phyloP scores from a whole-genome alignment of 2,329 filamentous ascomycete genomes.

The Dendryphion nanum region DNA sequence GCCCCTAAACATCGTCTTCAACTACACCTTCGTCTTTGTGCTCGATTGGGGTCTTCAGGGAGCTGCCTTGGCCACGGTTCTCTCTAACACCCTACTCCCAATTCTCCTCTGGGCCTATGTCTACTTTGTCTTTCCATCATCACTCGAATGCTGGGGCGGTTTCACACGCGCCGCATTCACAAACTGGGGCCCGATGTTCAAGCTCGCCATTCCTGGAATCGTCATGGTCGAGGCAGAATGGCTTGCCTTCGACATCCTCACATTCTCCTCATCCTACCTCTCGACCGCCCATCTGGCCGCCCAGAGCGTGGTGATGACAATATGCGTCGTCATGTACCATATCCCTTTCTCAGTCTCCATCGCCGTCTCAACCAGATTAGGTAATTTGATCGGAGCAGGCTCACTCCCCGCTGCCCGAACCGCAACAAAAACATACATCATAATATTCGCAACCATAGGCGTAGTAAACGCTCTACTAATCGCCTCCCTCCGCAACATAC shows the following conservation, averaged over 20 bases:
- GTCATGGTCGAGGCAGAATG: slow-evolving; percentile 80
- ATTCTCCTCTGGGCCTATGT: slow-evolving; percentile 49
- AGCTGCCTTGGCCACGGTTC: slow-evolving; percentile 50
- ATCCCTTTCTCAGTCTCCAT: slow-evolving; percentile 42
- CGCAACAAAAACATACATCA: slow-evolving; percentile 31
- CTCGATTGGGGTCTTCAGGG: slow-evolving; percentile 50
- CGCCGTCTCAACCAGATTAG: slow-evolving; percentile 39
- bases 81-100: slow-evolving; percentile 51
- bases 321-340: slow-evolving; percentile 39
- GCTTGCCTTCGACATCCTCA: slow-evolving; percentile 47
- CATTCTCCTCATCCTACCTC: slow-evolving; percentile 75
- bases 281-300: slow-evolving; percentile 80
- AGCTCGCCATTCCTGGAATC: slow-evolving; percentile 82
- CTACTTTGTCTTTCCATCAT: slow-evolving; percentile 38
- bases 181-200: slow-evolving; percentile 83
- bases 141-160: slow-evolving; percentile 65
- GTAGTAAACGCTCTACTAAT: slow-evolving; percentile 34
- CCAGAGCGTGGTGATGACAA: slow-evolving; percentile 52
- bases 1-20: slow-evolving; percentile 50
- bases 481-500: slow-evolving; percentile 24
- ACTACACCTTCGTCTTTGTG: slow-evolving; percentile 49
- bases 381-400: slow-evolving; percentile 40
- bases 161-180: slow-evolving; percentile 65
- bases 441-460: slow-evolving; percentile 36
- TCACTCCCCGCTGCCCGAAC: slow-evolving; percentile 31